phyloP scores from a whole-genome alignment of 2,329 filamentous ascomycete genomes.

The Endoconidiophora laricicola region DNA sequence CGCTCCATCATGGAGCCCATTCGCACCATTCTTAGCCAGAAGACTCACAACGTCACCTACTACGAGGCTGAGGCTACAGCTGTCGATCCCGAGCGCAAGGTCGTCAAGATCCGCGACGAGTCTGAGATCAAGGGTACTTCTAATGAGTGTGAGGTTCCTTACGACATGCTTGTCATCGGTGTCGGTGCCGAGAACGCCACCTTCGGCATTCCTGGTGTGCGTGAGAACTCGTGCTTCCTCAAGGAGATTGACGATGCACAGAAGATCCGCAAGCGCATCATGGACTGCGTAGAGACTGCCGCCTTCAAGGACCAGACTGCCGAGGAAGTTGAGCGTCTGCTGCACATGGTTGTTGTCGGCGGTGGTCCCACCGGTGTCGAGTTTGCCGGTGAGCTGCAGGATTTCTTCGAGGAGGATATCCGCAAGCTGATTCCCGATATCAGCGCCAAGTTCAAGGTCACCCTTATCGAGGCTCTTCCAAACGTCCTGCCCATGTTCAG shows the following conservation, averaged over 20 bases:
- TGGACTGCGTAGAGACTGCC: conserved; percentile 98
- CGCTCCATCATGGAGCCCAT: conserved; percentile 99
- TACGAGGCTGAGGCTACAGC: conserved; percentile 96
- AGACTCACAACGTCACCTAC: conserved; percentile 84
- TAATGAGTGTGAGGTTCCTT: conserved; percentile 74
- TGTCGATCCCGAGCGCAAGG: conserved; percentile 80
- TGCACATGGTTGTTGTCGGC: conserved; percentile 94
- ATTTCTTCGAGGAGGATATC: conserved; percentile 97
- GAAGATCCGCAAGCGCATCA: conserved; percentile 92
- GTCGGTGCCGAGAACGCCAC: conserved; percentile 97
- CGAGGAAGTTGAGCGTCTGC: conserved; percentile 79
- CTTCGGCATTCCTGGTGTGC: conserved; percentile 91
- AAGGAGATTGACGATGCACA: conserved; percentile 97
- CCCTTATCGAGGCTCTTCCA: conserved; percentile 88
- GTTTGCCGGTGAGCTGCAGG: conserved; percentile 93
- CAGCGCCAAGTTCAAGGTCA: conserved; percentile 87
- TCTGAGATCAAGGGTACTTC: conserved; percentile 80
- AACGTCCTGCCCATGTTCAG: conserved; percentile 97
- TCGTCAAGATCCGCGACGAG: conserved; percentile 78
- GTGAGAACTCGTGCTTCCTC: conserved; percentile 90
- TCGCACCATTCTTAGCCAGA: conserved; percentile 86
- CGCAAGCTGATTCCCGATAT: conserved; percentile 97
- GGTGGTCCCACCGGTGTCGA: conserved; percentile 95
- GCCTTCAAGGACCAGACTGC: conserved; percentile 89
- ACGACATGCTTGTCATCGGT: conserved; percentile 95